Percentiles rank a stretch among this genome's conserved stretches.
Conservation (phyloP, 176 grass and related monocot species). For the Carex pumila region DNA sequence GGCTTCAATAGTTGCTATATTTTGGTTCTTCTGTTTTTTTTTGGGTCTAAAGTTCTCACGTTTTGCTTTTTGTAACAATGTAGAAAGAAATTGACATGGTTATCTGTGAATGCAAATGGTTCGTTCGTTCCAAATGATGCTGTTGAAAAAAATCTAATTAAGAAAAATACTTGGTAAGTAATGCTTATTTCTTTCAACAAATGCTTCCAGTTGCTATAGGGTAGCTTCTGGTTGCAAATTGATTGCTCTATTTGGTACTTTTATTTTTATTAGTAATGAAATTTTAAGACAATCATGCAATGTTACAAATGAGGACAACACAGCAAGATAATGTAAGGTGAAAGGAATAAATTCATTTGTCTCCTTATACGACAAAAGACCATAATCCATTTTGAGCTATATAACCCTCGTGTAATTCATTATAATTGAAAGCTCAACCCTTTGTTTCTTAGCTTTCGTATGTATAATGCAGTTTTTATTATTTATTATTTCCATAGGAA, state of each 20-base stretch:
- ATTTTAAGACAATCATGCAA: neutral
- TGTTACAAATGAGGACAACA: neutral
- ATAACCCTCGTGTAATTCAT: neutral
- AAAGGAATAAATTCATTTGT: neutral
- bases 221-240: neutral
- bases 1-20: neutral
- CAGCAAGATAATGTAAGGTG: neutral
- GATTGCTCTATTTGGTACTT: neutral
- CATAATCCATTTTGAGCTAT: neutral
- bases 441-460: neutral
- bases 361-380: neutral
- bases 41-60: neutral
- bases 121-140: slow-evolving; percentile 47
- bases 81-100: slow-evolving; percentile 79
- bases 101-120: slow-evolving; percentile 83
- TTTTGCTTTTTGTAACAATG: slow-evolving; percentile 12
- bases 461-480: neutral
- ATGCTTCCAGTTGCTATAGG: slow-evolving; percentile 2
- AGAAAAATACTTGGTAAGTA: slow-evolving; percentile 66
- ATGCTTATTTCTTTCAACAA: neutral
- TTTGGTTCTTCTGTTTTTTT: neutral
- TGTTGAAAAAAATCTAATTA: slow-evolving; percentile 55
- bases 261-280: neutral
- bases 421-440: neutral
- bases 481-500: neutral